A percentile compares a stretch with the other conserved stretches of the same genome.
Evolutionary conservation across 2,329 filamentous ascomycete species (phyloP).

Genomic region (Ceratocystis albifundus): DNA sequence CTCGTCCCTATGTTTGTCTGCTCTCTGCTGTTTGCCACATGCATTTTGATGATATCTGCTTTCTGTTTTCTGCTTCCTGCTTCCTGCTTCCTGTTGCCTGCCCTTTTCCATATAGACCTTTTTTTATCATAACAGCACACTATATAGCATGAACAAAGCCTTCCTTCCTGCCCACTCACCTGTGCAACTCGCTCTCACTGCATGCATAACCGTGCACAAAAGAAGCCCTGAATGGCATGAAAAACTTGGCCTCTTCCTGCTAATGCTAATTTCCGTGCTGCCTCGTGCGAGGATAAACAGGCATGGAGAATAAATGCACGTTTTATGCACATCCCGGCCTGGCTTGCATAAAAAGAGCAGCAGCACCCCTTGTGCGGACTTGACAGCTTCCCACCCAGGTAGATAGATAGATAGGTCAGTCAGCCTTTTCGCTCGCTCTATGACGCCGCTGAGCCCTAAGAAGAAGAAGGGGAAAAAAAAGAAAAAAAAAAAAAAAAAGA

Average conservation of each 20-base stretch:
- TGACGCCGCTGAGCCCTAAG: too few species aligned
- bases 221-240: not conserved
- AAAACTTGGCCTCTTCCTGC: not conserved
- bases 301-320: not conserved
- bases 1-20: too few species aligned
- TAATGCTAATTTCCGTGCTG: not conserved
- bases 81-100: not conserved
- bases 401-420: too few species aligned
- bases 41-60: too few species aligned
- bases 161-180: not conserved
- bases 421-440: too few species aligned
- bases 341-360: not conserved
- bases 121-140: too few species aligned
- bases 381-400: too few species aligned
- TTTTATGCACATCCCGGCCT: not conserved
- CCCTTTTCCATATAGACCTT: not conserved
- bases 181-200: not conserved
- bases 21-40: too few species aligned
- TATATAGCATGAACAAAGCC: not conserved
- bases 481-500: too few species aligned
- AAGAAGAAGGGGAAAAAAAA: too few species aligned
- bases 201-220: conserved; percentile 7
- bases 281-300: not conserved
- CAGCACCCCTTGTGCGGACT: not conserved
- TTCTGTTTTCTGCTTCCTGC: not conserved